These are phyloP conservation scores for Leccinum barrowsii DNA, from an alignment of 768 basidiomycete species.

Conservation along the genomic window DNA sequence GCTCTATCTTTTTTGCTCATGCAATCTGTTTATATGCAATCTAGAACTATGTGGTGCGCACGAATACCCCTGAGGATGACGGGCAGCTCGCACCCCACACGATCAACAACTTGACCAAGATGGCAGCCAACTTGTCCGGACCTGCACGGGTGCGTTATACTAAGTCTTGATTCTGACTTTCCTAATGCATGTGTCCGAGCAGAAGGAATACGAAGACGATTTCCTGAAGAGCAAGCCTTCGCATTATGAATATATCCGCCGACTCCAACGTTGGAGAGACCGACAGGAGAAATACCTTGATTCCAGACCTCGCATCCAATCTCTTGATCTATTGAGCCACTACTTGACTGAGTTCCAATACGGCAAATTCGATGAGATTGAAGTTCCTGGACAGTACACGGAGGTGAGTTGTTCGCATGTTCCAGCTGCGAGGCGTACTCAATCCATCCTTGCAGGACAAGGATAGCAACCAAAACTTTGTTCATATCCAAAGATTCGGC, in stretches of 20 bases:
- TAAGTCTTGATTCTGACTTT: not conserved
- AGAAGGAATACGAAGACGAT: slow-evolving; percentile 91
- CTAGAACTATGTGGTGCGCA: slow-evolving; percentile 69
- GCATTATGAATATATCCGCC: slow-evolving; percentile 82
- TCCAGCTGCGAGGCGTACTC: not conserved
- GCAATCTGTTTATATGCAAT: not conserved
- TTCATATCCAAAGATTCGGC: slow-evolving; percentile 86
- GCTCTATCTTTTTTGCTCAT: not conserved
- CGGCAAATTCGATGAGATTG: slow-evolving; percentile 94
- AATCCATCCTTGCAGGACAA: slow-evolving; percentile 64
- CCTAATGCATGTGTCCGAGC: slow-evolving; percentile 8
- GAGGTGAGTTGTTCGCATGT: slow-evolving; percentile 53
- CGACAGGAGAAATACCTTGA: slow-evolving; percentile 84
- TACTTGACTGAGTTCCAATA: slow-evolving; percentile 98
- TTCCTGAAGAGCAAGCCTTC: slow-evolving; percentile 77
- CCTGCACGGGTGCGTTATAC: slow-evolving; percentile 50
- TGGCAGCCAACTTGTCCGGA: slow-evolving; percentile 56
- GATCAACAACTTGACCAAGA: slow-evolving; percentile 51
- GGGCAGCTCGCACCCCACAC: slow-evolving; percentile 57
- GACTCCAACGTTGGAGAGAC: slow-evolving; percentile 91
- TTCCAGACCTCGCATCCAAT: slow-evolving; percentile 75
- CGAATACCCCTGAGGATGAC: slow-evolving; percentile 65
- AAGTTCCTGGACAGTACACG: slow-evolving; percentile 98
- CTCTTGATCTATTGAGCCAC: slow-evolving; percentile 83
- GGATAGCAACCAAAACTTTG: slow-evolving; percentile 88